Conservation (phyloP, 768 basidiomycete genomes). For the Udeniomyces megalosporus region DNA sequence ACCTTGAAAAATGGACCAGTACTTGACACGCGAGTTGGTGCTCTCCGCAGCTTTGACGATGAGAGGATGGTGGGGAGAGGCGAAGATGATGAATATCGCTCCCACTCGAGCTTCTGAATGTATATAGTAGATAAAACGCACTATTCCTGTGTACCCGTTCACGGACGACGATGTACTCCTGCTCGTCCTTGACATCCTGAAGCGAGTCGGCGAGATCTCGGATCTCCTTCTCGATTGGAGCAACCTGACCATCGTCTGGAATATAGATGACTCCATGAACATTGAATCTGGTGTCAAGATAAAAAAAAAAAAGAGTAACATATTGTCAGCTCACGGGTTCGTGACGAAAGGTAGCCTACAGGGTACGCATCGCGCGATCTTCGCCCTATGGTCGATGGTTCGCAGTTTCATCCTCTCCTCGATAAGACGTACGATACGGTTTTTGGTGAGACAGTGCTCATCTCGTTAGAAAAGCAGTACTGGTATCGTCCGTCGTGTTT, state of each 20-base stretch:
- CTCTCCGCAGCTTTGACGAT: conserved; percentile 31
- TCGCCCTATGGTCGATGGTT: no score
- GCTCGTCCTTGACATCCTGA: conserved; percentile 83
- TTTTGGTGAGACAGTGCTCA: conserved; percentile 93
- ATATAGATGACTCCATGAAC: conserved; percentile 95
- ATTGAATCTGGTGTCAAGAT: conserved; percentile 53
- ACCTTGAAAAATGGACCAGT: conserved; percentile 92
- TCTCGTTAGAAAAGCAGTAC: conserved; percentile 98
- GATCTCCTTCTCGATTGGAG: conserved; percentile 93
- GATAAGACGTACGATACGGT: conserved; percentile 53
- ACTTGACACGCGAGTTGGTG: conserved; percentile 81
- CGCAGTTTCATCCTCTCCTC: no score
- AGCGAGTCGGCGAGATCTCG: conserved; percentile 64
- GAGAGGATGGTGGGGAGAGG: background rate
- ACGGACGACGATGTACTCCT: conserved; percentile 92
- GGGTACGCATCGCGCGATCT: no score
- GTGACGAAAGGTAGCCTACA: no score
- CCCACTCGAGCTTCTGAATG: no score
- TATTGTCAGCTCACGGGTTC: no score
- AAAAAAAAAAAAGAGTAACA: background rate
- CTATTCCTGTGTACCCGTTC: conserved; percentile 89
- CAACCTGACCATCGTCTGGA: conserved; percentile 66
- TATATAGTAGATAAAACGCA: conserved; percentile 45
- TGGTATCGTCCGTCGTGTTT: conserved; percentile 72
- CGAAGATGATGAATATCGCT: no score